phyloP scores from a whole-genome alignment of 495 filamentous ascomycete species.

The Annulohypoxylon bovei region DNA sequence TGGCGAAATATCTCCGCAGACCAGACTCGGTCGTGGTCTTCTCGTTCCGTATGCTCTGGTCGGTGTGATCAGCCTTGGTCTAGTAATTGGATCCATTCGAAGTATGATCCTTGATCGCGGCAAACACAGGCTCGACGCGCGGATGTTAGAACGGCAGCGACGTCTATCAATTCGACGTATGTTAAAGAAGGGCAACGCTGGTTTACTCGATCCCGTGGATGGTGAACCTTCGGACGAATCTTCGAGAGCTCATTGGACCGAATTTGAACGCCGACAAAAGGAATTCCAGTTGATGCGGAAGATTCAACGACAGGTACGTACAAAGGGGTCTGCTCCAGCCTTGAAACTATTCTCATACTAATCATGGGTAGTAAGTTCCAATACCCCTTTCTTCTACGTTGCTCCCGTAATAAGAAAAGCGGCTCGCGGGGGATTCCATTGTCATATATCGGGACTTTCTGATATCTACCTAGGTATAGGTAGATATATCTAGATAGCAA shows the following conservation, averaged over 20 bases:
- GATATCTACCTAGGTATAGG: too few species aligned
- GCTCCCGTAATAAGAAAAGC: not conserved
- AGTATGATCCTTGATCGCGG: conserved; percentile 82
- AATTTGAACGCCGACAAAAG: conserved; percentile 70
- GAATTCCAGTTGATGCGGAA: conserved; percentile 88
- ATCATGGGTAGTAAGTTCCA: conserved; percentile 29
- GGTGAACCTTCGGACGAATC: conserved; percentile 39
- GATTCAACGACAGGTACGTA: conserved; percentile 66
- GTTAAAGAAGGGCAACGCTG: conserved; percentile 55
- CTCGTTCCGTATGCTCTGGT: conserved; percentile 83
- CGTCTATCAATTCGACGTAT: conserved; percentile 63
- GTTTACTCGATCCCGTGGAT: conserved; percentile 61
- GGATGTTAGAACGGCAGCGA: conserved; percentile 76
- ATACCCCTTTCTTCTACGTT: not conserved
- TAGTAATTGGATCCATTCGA: conserved; percentile 84
- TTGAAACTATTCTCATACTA: conserved; percentile 1
- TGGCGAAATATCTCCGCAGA: conserved; percentile 72
- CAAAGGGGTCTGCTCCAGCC: not conserved
- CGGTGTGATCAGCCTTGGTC: conserved; percentile 83
- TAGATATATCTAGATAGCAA: not conserved
- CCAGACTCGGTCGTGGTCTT: conserved; percentile 66
- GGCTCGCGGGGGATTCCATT: not conserved
- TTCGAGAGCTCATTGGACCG: conserved; percentile 43
- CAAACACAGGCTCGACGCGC: conserved; percentile 71
- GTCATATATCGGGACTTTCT: not conserved